phyloP scores from a whole-genome alignment of 306 rosid species.

The Fragaria iinumae region DNA sequence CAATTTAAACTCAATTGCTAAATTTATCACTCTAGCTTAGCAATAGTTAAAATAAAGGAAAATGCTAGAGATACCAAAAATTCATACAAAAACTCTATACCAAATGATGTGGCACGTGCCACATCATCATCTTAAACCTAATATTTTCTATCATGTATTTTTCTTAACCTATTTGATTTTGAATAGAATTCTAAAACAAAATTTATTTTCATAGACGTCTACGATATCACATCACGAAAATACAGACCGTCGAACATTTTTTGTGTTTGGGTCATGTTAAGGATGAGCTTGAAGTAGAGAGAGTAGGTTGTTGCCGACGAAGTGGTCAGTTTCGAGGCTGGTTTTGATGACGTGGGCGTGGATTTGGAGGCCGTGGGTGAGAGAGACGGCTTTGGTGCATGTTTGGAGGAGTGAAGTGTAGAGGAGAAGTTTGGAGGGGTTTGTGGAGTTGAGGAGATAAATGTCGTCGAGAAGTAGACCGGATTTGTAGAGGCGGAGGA shows the following conservation, averaged over 20 bases:
- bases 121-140: too few species aligned
- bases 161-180: too few species aligned
- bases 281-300: constrained; percentile 62
- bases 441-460: constrained; percentile 40
- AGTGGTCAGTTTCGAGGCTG: constrained; percentile 63
- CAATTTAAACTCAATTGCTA: too few species aligned
- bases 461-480: constrained; percentile 50
- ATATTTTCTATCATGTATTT: too few species aligned
- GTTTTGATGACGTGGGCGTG: constrained; percentile 69
- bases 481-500: constrained; percentile 43
- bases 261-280: constrained; percentile 45
- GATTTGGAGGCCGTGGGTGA: constrained; percentile 52
- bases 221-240: constrained; percentile 66
- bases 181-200: too few species aligned
- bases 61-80: too few species aligned
- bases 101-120: too few species aligned
- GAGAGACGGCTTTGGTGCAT: constrained; percentile 43
- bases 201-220: constrained; percentile 33
- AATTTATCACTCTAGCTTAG: too few species aligned
- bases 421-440: constrained; percentile 42
- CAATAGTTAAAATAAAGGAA: too few species aligned
- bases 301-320: constrained; percentile 78
- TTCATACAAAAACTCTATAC: too few species aligned
- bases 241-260: constrained; percentile 51
- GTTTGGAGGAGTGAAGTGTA: constrained; percentile 77